Conservation (phyloP, 1,284 basidiomycete genomes). For the Boletellus dicymbophilus region DNA sequence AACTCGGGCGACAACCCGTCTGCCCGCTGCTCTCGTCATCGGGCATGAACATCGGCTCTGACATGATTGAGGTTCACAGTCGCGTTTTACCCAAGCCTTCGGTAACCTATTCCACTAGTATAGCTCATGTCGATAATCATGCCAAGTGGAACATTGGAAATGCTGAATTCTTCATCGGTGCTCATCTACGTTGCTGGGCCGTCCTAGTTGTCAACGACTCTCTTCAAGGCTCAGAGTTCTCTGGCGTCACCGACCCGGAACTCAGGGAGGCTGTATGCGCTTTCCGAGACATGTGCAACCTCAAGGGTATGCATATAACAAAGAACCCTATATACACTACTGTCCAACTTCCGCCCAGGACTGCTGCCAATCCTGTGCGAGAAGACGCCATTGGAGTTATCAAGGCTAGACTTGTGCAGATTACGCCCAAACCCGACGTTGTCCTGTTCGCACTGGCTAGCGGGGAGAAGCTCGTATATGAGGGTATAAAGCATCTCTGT, state of each 20-base stretch:
- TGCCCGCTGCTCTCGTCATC: conserved; percentile 58
- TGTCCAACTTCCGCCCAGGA: conserved; percentile 11
- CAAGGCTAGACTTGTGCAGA: conserved; percentile 16
- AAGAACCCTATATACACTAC: conserved; percentile 4
- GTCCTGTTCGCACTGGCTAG: conserved; percentile 62
- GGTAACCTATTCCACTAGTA: conserved; percentile 50
- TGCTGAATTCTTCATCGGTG: conserved; percentile 61
- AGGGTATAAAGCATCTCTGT: conserved; percentile 68
- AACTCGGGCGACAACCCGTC: too few species aligned
- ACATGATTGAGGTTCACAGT: conserved; percentile 75
- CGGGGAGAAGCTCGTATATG: conserved; percentile 68
- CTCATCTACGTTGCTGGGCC: conserved; percentile 56
- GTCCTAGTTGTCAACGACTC: conserved; percentile 64
- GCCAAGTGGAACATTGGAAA: conserved; percentile 68
- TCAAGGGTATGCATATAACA: conserved; percentile 56
- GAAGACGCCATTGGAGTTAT: conserved; percentile 7
- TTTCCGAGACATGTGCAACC: conserved; percentile 58
- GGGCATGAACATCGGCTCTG: conserved; percentile 55
- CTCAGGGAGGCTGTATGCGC: conserved; percentile 45
- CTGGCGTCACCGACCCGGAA: conserved; percentile 47
- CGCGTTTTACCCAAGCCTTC: conserved; percentile 62
- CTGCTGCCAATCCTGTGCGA: conserved; percentile 10
- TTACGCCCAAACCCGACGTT: conserved; percentile 40
- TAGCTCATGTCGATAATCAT: conserved; percentile 53
- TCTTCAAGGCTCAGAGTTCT: conserved; percentile 48